Evolutionary conservation across 495 filamentous ascomycete species (phyloP), one percentile per base, ranked within the genome.

Genomic region (Annulohypoxylon nitens): DNA sequence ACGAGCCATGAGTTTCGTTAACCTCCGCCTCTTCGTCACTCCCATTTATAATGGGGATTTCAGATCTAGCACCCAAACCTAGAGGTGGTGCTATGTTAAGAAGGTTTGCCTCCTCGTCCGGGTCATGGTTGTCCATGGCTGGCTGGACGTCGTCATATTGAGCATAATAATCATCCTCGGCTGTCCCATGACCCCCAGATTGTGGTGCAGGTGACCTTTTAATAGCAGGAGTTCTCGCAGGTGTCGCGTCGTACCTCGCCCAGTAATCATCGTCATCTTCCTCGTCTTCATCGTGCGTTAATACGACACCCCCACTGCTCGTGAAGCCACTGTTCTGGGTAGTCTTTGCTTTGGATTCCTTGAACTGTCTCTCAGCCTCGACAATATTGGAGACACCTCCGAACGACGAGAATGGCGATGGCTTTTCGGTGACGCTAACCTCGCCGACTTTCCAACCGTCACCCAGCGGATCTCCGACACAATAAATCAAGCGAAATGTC

Each of bases 221-320:
- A 0, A 82, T 80, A 0, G 89, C 89, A 5, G 95, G 95, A 18
- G 94, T 95, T 37, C 89, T 86, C 7, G 88, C 88, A 1, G 93
- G 93, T 10, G 93, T 96, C 8, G 90, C 88, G 83, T 98, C 96
- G 78, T 99, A 99, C 69, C 91, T 90, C 33, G 90, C 93, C 96
- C 96, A 99, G 80, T 98, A 99, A 73, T 90, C 92, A 69, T 94
- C 94, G 67, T 97, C 94, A 33, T 97, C 93, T 20, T 97, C 93
- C 16, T 93, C 91, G 0, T 92, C 91, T 0, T 87, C 86, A 2
- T 83, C 78, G 10, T 85, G 80, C 0, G 76, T 64, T 11, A 63
- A 64, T 11, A 77, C 66, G 54, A 84, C 68, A 20, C 62, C 45
- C 25, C 50, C 64, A 61, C 20, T 61, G 36, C n/a, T 65, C 12